phyloP scores from a whole-genome alignment of 129 eudicot species.

The Apium graveolens region DNA sequence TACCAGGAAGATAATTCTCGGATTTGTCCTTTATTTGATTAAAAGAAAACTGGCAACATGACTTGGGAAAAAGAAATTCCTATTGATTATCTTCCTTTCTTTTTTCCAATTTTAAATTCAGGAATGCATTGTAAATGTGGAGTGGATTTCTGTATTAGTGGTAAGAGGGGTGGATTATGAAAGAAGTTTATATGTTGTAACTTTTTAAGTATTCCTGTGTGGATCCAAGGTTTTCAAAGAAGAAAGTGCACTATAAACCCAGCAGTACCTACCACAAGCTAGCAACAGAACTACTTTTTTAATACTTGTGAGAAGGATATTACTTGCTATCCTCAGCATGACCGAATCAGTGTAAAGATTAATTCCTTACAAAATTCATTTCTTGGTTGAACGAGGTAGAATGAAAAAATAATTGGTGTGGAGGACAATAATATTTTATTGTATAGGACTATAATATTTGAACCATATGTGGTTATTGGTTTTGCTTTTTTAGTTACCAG shows the following conservation, averaged over 20 bases:
- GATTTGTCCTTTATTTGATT: background rate
- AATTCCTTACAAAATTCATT: no score
- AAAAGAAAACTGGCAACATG: background rate
- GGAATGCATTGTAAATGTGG: no score
- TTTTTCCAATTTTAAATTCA: no score
- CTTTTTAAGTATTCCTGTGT: no score
- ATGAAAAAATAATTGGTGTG: background rate
- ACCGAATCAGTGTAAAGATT: no score
- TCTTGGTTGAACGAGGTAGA: background rate
- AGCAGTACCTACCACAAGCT: background rate
- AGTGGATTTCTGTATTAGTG: no score
- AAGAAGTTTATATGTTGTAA: no score
- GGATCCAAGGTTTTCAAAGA: no score
- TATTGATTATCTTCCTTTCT: no score
- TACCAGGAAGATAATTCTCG: background rate
- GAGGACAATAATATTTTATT: background rate
- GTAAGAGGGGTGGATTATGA: no score
- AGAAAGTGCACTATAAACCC: no score
- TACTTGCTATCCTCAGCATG: background rate
- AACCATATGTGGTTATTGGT: background rate
- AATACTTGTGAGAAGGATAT: background rate
- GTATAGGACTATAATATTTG: background rate
- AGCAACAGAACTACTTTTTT: background rate
- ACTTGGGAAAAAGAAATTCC: background rate
- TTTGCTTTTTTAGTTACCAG: background rate